A percentile compares a stretch with the other conserved stretches of the same genome.
Conservation (phyloP, 805 yeast species). For the Ogataea wickerhamii region DNA sequence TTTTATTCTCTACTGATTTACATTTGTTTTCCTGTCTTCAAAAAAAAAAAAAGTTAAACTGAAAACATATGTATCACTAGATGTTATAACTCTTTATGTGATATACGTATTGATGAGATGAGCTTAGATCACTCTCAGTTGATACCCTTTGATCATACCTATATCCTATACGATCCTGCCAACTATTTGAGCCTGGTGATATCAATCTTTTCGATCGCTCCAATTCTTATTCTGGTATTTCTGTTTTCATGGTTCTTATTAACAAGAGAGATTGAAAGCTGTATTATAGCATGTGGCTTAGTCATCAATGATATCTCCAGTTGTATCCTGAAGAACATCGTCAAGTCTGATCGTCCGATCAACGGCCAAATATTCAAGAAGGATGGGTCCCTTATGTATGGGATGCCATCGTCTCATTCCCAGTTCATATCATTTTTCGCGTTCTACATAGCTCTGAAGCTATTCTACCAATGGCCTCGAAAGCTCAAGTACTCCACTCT, state of each 20-base stretch:
- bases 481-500: constrained; percentile 30
- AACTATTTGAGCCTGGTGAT: constrained; percentile 56
- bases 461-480: constrained; percentile 40
- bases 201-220: constrained; percentile 76
- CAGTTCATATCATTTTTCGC: constrained; percentile 90
- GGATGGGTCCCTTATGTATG: constrained; percentile 51
- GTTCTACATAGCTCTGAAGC: constrained; percentile 48
- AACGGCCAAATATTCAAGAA: constrained; percentile 35
- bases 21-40: no score
- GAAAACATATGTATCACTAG: no score
- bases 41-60: no score
- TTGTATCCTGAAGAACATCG: constrained; percentile 56
- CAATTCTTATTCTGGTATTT: constrained; percentile 73
- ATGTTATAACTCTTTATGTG: no score
- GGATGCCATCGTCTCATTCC: constrained; percentile 97
- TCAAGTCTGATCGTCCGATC: constrained; percentile 73
- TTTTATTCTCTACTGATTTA: no score
- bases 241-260: constrained; percentile 80
- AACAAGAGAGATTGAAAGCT: constrained; percentile 82
- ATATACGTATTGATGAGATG: no score
- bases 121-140: constrained; percentile 7
- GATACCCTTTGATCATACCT: constrained; percentile 80
- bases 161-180: constrained; percentile 69
- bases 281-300: constrained; percentile 82
- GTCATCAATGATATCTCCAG: constrained; percentile 72